Evolutionary conservation across 768 basidiomycete genomes (phyloP), one percentile per base, ranked within the genome.

Genomic region (Roridomyces roridus): DNA sequence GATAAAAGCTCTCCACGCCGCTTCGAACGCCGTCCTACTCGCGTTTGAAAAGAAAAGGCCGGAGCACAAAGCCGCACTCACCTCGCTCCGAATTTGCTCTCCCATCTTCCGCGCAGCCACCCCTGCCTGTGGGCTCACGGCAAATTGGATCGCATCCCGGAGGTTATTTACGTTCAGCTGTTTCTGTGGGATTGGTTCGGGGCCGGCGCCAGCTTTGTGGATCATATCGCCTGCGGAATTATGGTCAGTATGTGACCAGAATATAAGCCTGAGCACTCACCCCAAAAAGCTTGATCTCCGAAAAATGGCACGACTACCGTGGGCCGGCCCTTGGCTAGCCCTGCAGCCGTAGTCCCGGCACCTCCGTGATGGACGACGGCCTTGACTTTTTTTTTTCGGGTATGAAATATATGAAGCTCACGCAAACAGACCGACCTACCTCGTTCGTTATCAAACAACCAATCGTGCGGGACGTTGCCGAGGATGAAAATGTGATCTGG

Each of bases 381-480:
- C 11, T 79, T 67, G 1, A 87, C 85, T 34, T 34, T 8, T 31
- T 31, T 31, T 34, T 34, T 34, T 34, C 15, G 3, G 31, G 11
- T 3, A 34, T 34, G 31, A 11, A 10, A 8, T n/a, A n/a, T n/a
- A n/a, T n/a, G n/a, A n/a, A n/a, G n/a, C n/a, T n/a, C n/a, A n/a
- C n/a, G n/a, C n/a, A n/a, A n/a, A n/a, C n/a, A n/a, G n/a, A n/a
- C n/a, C 7, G 7, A 15, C 31, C 3, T 15, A 34, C 31, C 31
- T 15, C 82, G 75, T 0, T 71, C 74, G 1, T 83, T 67, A 29
- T 78, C 79, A 60, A 87, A 88, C 5, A 88, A 74, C 87, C 87
- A 88, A 66, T 88, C 87, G 65, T 87, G 86, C 0, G 87, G 87
- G 6, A 87, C 79, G 58, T 84, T 85, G 64, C 79, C 85, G n/a